Conservation (phyloP, 805 yeast species). For the Deakozyma indianensis region DNA sequence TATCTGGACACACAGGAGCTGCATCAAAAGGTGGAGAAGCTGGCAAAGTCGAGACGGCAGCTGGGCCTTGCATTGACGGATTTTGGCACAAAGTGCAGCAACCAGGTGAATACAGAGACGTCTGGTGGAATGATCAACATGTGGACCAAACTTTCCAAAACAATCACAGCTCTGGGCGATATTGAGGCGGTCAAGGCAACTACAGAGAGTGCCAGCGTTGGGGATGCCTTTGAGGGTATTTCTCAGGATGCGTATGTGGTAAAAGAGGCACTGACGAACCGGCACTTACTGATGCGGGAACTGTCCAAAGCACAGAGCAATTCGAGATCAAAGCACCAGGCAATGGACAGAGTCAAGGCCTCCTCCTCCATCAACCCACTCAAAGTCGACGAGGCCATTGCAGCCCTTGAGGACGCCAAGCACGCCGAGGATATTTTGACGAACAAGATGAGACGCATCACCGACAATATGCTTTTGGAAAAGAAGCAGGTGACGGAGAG, state of each 20-base stretch:
- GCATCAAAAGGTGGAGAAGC: conserved; percentile 41
- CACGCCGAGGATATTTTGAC: conserved; percentile 61
- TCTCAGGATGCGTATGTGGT: conserved; percentile 69
- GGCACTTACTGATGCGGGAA: conserved; percentile 88
- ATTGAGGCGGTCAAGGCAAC: conserved; percentile 57
- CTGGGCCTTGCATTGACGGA: conserved; percentile 45
- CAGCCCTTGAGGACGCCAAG: conserved; percentile 64
- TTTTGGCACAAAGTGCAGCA: conserved; percentile 26
- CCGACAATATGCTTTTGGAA: conserved; percentile 74
- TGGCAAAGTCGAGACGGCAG: conserved; percentile 29
- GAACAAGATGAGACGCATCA: conserved; percentile 66
- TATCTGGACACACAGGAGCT: conserved; percentile 43
- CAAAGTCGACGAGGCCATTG: conserved; percentile 81
- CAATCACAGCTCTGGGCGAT: conserved; percentile 60
- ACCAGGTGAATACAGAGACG: conserved; percentile 7
- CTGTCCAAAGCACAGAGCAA: conserved; percentile 61
- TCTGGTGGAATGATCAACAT: conserved; percentile 49
- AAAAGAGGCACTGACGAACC: conserved; percentile 84
- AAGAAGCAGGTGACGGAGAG: conserved; percentile 42
- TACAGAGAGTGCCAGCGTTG: conserved; percentile 57
- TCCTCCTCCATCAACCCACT: conserved; percentile 68
- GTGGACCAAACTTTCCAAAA: conserved; percentile 68
- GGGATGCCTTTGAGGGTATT: conserved; percentile 56
- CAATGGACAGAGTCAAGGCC: conserved; percentile 55
- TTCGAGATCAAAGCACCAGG: conserved; percentile 53